Evolutionary conservation across 2,329 filamentous ascomycete genomes (phyloP), one percentile per base, ranked within the genome.

Genomic region (Aspergillus calidoustus): DNA sequence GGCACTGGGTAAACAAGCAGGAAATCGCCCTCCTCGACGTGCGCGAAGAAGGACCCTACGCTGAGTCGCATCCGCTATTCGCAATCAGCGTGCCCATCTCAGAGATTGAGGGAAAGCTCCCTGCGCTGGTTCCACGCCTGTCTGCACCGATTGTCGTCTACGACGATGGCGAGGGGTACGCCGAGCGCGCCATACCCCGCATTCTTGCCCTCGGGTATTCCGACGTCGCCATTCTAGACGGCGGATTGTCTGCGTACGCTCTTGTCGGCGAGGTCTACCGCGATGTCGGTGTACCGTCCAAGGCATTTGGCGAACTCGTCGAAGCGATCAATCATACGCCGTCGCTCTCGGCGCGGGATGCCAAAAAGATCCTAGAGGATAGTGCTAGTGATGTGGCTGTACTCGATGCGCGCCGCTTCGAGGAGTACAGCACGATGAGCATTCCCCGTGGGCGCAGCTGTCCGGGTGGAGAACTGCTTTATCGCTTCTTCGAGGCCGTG

Each of bases 1-100:
- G 23, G 7, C 44, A 57, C 28, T 57, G 54, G 54, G n/a, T 57
- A 17, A 41, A 17, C 30, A 13, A 41, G 9, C 28, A 50, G 7
- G 46, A 57, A 57, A 57, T 57, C 44, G 54, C 54, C 54, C 54
- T 57, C 1, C 46, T 57, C 19, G 54, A 57, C 54, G 28, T 57
- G 9, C 46, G 54, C 46, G 25, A 49, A 34, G 46, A 50, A 49
- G 43, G 44, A 11, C 54, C 54, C 22, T 57, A 57, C 30, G 44
- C 54, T 19, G 44, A 47, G 4, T 55, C 54, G 28, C 54, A 57
- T 31, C 54, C 54, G 13, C 54, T 57, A 1, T 57, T 49, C 44
- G 54, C 54, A 17, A 34, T 57, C 43, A 50, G 44, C 30, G n/a
- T 57, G 6, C 54, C 54, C 1, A 30, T 57, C 7, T 57, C 54